phyloP scores from a whole-genome alignment of 2,329 filamentous ascomycete species.

The Rosellinia necatrix region DNA sequence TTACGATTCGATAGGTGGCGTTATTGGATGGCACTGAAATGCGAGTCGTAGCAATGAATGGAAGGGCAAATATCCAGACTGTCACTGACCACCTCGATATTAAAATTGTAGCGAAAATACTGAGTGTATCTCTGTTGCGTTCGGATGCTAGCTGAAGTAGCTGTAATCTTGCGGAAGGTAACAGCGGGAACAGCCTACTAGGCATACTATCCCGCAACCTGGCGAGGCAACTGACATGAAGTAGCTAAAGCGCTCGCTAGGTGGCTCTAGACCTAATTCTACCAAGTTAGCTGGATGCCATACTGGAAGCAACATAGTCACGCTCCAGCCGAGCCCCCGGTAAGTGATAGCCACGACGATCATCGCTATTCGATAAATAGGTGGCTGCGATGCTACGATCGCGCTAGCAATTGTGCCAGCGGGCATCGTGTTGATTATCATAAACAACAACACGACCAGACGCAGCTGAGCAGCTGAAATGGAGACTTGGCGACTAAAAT shows the following conservation, averaged over 20 bases:
- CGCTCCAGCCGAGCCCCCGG: conserved; percentile 64
- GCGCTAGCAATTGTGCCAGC: conserved; percentile 62
- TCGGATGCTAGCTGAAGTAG: conserved; percentile 22
- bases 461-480: conserved; percentile 56
- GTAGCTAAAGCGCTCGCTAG: conserved; percentile 62
- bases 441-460: conserved; percentile 66
- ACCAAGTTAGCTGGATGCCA: conserved; percentile 64
- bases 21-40: no score
- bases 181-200: conserved; percentile 27
- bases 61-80: no score
- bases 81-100: no score
- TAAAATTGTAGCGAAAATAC: no score
- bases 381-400: conserved; percentile 54
- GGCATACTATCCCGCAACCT: conserved; percentile 21
- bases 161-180: conserved; percentile 17
- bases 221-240: conserved; percentile 61
- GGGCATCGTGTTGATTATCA: conserved; percentile 67
- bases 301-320: conserved; percentile 63
- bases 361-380: conserved; percentile 55
- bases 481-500: conserved; percentile 57
- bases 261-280: conserved; percentile 52
- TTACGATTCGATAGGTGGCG: no score
- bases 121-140: conserved; percentile 16
- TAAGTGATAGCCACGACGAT: conserved; percentile 61
- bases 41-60: no score